A percentile compares a stretch with the other conserved stretches of the same genome.
Evolutionary conservation across 2,329 filamentous ascomycete species (phyloP).

Genomic region (Sclerotinia sclerotiorum): DNA sequence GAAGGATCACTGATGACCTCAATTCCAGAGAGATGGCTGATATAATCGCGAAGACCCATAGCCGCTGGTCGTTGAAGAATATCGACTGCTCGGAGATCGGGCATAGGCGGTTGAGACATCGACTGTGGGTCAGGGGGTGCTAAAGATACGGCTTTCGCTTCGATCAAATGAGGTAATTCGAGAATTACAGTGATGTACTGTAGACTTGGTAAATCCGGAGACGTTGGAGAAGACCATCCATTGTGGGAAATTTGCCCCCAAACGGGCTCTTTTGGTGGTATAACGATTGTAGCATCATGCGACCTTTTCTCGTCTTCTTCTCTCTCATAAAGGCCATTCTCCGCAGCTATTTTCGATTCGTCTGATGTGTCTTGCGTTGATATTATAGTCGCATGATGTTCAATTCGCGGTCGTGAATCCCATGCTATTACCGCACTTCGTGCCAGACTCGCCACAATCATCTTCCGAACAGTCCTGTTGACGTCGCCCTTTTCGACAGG

Average conservation of each 20-base stretch:
- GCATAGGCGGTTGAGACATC: conserved; percentile 45
- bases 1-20: conserved; percentile 59
- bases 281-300: conserved; percentile 30
- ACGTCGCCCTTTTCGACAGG: conserved; percentile 86
- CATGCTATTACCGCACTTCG: conserved; percentile 80
- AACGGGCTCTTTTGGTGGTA: conserved; percentile 40
- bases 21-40: conserved; percentile 67
- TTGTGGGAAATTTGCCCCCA: conserved; percentile 87
- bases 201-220: conserved; percentile 72
- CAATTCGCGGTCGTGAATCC: conserved; percentile 68
- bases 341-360: conserved; percentile 29
- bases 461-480: conserved; percentile 67
- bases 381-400: conserved; percentile 37
- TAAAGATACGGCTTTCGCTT: conserved; percentile 88
- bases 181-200: conserved; percentile 78
- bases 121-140: conserved; percentile 57
- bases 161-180: conserved; percentile 85
- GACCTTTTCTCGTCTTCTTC: conserved; percentile 21
- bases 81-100: conserved; percentile 67
- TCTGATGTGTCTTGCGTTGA: conserved; percentile 37
- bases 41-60: conserved; percentile 78
- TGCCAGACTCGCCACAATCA: conserved; percentile 71
- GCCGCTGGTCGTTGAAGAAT: conserved; percentile 68
- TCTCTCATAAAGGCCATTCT: conserved; percentile 20
- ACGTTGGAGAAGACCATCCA: conserved; percentile 83